Evolutionary conservation across 768 basidiomycete species (phyloP).

Genomic region (Leccinellum rugosiceps): DNA sequence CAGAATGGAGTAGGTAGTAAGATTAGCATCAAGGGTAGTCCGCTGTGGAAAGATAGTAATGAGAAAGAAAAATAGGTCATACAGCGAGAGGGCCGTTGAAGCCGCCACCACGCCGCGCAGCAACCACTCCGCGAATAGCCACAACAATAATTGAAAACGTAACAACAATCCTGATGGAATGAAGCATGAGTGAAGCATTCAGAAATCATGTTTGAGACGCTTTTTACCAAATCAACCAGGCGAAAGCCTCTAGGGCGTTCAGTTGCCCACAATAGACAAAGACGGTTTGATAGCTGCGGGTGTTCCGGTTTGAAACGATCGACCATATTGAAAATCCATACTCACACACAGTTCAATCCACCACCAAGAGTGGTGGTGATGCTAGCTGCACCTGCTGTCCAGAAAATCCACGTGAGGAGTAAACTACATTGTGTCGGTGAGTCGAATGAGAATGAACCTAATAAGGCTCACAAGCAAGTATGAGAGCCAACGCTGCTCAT

Average conservation of each 20-base stretch:
- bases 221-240: conserved; percentile 71
- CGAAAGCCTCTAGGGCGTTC: conserved; percentile 71
- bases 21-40: neutral
- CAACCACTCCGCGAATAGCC: conserved; percentile 55
- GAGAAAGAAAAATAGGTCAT: conserved; percentile 11
- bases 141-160: conserved; percentile 60
- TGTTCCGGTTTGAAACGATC: neutral
- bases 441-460: neutral
- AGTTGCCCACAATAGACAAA: conserved; percentile 72
- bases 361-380: conserved; percentile 67
- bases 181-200: neutral
- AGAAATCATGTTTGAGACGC: neutral
- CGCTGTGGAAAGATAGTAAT: conserved; percentile 5
- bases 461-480: conserved; percentile 51
- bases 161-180: conserved; percentile 51
- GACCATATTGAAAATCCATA: neutral
- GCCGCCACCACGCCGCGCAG: conserved; percentile 66
- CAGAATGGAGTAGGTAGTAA: neutral
- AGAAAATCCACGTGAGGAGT: conserved; percentile 70
- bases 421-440: conserved; percentile 42
- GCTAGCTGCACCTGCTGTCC: conserved; percentile 70
- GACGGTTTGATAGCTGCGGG: conserved; percentile 35
- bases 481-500: conserved; percentile 64
- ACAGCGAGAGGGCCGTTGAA: conserved; percentile 52
- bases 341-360: conserved; percentile 65